Base-by-base conservation (phyloP, 495 filamentous ascomycete species). In the Viridothelium virens region DNA sequence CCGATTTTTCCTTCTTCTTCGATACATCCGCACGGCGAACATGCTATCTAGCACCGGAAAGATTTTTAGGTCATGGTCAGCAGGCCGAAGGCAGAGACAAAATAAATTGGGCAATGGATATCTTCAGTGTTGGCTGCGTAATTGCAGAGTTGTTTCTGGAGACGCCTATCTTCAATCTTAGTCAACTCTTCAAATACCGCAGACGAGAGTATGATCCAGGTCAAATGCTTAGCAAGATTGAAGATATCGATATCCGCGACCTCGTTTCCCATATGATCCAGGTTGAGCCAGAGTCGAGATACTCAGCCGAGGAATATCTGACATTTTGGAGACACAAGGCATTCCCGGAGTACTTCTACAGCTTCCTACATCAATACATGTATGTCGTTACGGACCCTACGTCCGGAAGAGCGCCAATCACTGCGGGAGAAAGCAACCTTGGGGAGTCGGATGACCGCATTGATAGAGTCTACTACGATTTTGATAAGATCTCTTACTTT, bases 141-240 rank as follows among this genome's bases (percentile, higher is more conserved):
- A 96, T 99, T 71, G 95, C 95, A 3, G 95, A 99, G 75, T 80
- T 99, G 2, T 97, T 97, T 69, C 83, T 96, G n/a, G 95, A 99
- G 75, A 82, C 90, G 0, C 91, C 93, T 1, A 92, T 97, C 38
- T 97, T 99, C 77, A 92, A 83, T 38, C 79, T 97, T 18, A 92
- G 89, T 66, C 93, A 97, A 74, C 85, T 99, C 66, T 97, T 91
- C 81, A 94, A 91, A 72, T 97, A 97, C 71, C 85, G 91, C 41
- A 88, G 88, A 68, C 89, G 89, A 48, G 92, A 97, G 73, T 99
- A 96, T 76, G 92, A 96, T 69, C 93, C 93, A 0, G 80, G 83
- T 65, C 86, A 89, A 61, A 83, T 86, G 7, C 87, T 94, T 38
- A 87, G 83, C 72, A 91, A 90, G 71, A 94, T 99, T 48, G 88